A percentile compares a stretch with the other conserved stretches of the same genome.
Evolutionary conservation across 306 rosid genomes (phyloP).

Genomic region (Malus fusca): DNA sequence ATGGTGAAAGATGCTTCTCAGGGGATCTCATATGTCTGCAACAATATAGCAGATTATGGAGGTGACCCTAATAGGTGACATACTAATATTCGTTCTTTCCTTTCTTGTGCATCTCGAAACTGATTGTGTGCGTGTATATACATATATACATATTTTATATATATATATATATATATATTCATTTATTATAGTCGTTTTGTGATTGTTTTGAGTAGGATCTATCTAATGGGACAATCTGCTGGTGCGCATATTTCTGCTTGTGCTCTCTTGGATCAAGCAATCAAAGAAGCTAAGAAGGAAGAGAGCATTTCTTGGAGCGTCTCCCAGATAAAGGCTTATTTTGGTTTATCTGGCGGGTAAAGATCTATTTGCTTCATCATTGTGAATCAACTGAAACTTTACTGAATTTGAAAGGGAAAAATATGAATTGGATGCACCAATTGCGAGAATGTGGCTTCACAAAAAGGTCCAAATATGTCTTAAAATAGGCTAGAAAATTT

Average conservation of each 20-base stretch:
- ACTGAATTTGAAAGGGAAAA: background rate
- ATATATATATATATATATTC: too few species aligned
- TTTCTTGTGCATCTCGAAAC: slow-evolving; percentile 14
- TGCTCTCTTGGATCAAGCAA: slow-evolving; percentile 75
- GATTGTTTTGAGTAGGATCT: slow-evolving; percentile 45
- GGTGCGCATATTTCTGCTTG: slow-evolving; percentile 93
- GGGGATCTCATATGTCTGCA: slow-evolving; percentile 66
- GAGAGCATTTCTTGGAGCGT: slow-evolving; percentile 54
- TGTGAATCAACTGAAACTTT: slow-evolving; percentile 1
- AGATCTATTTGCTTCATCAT: slow-evolving; percentile 2
- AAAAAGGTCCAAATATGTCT: background rate
- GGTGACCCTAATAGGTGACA: slow-evolving; percentile 84
- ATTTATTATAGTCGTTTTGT: background rate
- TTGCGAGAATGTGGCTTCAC: background rate
- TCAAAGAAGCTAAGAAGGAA: slow-evolving; percentile 42
- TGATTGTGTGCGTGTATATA: background rate
- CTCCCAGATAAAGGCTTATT: slow-evolving; percentile 71
- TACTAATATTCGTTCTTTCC: slow-evolving; percentile 9
- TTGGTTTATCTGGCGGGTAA: slow-evolving; percentile 98
- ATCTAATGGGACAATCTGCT: slow-evolving; percentile 98
- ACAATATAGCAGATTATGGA: slow-evolving; percentile 70
- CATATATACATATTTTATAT: too few species aligned
- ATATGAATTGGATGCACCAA: background rate
- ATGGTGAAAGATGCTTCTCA: slow-evolving; percentile 75
- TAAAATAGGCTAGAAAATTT: background rate